phyloP scores from a whole-genome alignment of 148 eudicot species.

The Cornus kousa region DNA sequence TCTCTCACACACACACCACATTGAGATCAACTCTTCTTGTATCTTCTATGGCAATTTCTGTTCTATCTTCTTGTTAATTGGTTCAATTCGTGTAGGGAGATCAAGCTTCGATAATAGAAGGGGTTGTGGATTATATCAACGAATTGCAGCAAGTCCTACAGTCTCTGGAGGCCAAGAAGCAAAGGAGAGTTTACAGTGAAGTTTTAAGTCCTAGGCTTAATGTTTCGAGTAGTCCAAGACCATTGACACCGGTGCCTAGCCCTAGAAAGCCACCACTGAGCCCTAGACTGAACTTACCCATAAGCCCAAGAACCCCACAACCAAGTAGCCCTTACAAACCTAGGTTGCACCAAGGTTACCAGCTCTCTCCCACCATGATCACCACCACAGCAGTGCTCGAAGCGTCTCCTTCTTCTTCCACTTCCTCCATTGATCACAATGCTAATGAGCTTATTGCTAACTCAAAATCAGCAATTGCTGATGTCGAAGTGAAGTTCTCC shows the following conservation, averaged over 20 bases:
- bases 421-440: constrained; percentile 36
- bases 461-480: constrained; percentile 73
- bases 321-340: constrained; percentile 70
- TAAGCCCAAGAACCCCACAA: constrained; percentile 91
- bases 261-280: constrained; percentile 83
- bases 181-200: constrained; percentile 74
- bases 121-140: constrained; percentile 84
- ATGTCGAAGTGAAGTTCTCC: constrained; percentile 84
- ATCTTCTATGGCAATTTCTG: too few relatives aligned
- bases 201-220: constrained; percentile 70
- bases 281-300: constrained; percentile 71
- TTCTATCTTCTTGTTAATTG: too few relatives aligned
- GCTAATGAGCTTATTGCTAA: constrained; percentile 73
- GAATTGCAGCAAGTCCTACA: constrained; percentile 85
- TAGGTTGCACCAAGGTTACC: constrained; percentile 27
- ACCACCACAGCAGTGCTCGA: neutral
- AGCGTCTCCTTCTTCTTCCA: constrained; percentile 25
- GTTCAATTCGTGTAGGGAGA: constrained; percentile 55
- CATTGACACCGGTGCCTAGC: constrained; percentile 46
- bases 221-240: constrained; percentile 71
- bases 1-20: too few relatives aligned
- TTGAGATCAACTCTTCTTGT: too few relatives aligned
- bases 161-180: constrained; percentile 84
- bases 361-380: constrained; percentile 14
- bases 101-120: constrained; percentile 97